These are phyloP conservation scores for Speleostelium caveatum DNA, from an alignment of 78 protist species.

Conservation along the genomic window DNA sequence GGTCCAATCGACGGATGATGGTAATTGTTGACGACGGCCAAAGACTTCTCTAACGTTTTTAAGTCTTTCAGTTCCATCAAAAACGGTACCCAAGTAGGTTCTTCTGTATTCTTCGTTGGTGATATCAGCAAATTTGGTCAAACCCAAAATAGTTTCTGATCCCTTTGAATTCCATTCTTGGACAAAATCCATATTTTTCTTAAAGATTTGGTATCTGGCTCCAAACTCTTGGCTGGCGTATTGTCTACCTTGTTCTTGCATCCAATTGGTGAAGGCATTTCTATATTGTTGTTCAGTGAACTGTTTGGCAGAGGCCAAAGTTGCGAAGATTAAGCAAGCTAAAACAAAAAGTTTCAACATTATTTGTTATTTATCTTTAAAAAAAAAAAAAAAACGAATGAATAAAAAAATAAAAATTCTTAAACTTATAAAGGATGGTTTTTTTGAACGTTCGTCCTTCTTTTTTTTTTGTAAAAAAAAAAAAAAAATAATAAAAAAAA, in stretches of 20 bases:
- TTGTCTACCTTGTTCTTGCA: background rate
- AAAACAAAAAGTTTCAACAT: background rate
- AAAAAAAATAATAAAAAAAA: too few relatives aligned
- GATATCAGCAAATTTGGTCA: conserved; percentile 65
- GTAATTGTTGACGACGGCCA: background rate
- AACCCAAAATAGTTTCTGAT: conserved; percentile 44
- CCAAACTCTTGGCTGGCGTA: conserved; percentile 39
- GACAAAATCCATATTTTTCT: conserved; percentile 56
- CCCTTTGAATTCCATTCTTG: conserved; percentile 62
- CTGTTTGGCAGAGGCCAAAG: background rate
- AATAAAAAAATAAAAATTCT: too few relatives aligned
- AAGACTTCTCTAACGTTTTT: background rate
- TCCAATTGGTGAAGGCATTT: conserved; percentile 49
- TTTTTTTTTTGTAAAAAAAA: too few relatives aligned
- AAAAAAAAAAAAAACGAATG: too few relatives aligned
- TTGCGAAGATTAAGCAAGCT: background rate
- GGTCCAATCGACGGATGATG: background rate
- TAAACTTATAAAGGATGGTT: too few relatives aligned
- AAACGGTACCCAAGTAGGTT: conserved; percentile 39
- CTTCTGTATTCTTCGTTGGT: conserved; percentile 45
- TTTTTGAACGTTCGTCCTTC: too few relatives aligned
- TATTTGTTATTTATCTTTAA: too few relatives aligned
- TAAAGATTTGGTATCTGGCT: conserved; percentile 19
- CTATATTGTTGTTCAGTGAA: background rate
- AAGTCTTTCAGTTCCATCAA: background rate